A percentile compares a stretch with the other conserved stretches of the same genome.
Conservation (phyloP, 169 alveolate genomes). For the Plasmodium ovale region DNA sequence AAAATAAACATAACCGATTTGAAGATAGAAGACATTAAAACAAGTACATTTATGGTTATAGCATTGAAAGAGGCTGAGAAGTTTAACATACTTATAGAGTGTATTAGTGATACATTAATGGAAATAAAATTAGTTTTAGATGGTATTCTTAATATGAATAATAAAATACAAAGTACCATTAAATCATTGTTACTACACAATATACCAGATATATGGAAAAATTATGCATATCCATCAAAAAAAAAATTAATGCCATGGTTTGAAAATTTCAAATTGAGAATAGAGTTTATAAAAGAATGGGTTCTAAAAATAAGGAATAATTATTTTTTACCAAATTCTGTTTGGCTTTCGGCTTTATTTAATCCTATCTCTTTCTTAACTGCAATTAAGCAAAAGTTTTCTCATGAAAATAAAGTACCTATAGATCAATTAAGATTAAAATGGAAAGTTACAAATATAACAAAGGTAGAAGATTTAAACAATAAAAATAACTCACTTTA, state of each 20-base stretch:
- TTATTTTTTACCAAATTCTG: slow-evolving; percentile 42
- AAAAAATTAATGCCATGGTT: slow-evolving; percentile 72
- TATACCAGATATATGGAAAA: slow-evolving; percentile 67
- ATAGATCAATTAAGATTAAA: slow-evolving; percentile 58
- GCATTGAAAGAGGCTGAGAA: slow-evolving; percentile 69
- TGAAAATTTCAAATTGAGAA: slow-evolving; percentile 65
- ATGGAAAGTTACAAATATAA: slow-evolving; percentile 71
- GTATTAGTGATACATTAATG: slow-evolving; percentile 55
- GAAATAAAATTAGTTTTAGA: slow-evolving; percentile 62
- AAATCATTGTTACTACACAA: slow-evolving; percentile 60
- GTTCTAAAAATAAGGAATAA: slow-evolving; percentile 44
- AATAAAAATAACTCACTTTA: slow-evolving; percentile 65
- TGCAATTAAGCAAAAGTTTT: slow-evolving; percentile 91
- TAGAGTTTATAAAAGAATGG: slow-evolving; percentile 74
- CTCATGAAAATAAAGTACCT: slow-evolving; percentile 63
- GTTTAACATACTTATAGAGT: slow-evolving; percentile 47
- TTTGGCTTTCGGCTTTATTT: slow-evolving; percentile 92
- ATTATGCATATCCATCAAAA: slow-evolving; percentile 59
- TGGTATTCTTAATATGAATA: slow-evolving; percentile 54
- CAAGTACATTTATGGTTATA: slow-evolving; percentile 77
- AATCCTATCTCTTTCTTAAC: slow-evolving; percentile 97
- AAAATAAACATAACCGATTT: slow-evolving; percentile 81
- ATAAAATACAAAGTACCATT: slow-evolving; percentile 54
- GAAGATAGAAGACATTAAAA: slow-evolving; percentile 76
- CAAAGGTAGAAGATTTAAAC: slow-evolving; percentile 60